Evolutionary conservation across 2,329 filamentous ascomycete species (phyloP), one percentile per base, ranked within the genome.

Genomic region (Orbilia brochopaga): DNA sequence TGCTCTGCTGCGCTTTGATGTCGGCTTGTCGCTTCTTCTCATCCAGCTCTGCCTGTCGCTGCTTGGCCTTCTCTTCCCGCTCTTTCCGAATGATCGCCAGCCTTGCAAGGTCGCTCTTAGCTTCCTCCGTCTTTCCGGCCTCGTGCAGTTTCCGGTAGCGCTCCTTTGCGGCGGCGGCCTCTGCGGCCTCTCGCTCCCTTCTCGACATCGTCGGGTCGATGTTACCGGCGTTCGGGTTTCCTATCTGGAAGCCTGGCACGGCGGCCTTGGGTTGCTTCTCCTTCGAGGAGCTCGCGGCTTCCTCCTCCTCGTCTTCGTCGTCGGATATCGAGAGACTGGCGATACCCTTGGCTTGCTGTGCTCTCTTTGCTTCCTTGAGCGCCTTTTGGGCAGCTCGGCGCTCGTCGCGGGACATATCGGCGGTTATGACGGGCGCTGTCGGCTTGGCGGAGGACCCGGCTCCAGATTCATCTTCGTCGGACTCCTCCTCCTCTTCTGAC

Each of bases 111-210:
- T 99, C 94, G 3, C 90, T 88, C 79, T 91, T 89, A 53, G 93
- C 92, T 83, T 97, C 90, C 73, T 99, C 94, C 50, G 94, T 97
- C 87, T 97, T 97, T 77, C 93, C 93, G 78, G 92, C 90, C 65
- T 92, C 90, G 78, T 97, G 93, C 77, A 97, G 80, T 81, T 95
- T 96, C 83, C 91, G 86, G 78, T 96, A 97, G 75, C 88, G 85
- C 83, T 96, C 92, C 80, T 92, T 92, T 30, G 91, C 91, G 79
- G 93, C 90, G 74, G 89, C 88, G 1, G 92, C 92, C 81, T 96
- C 90, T 35, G 94, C 78, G 1, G 92, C 90, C 82, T 97, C 88
- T 19, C 87, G 82, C 82, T 90, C 88, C 30, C 87, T 84, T 55
- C 88, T 83, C 40, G 85, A 87, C 52, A 90, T 80, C 78, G 89